phyloP scores from a whole-genome alignment of 2,329 filamentous ascomycete species.

The Neoarthrinium moseri region DNA sequence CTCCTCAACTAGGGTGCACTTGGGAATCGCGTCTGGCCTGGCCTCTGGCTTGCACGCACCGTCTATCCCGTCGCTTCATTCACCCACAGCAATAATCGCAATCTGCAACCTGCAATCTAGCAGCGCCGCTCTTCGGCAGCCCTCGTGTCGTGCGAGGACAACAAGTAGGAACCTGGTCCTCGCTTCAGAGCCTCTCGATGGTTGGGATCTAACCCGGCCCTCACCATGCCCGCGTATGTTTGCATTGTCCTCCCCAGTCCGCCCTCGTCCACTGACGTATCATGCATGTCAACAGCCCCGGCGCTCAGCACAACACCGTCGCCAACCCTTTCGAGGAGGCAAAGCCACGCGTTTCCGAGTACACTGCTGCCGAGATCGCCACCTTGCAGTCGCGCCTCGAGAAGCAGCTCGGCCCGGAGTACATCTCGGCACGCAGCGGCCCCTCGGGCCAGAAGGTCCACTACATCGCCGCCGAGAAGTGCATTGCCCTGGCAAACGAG shows the following conservation, averaged over 20 bases:
- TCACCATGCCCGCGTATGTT: slow-evolving; percentile 12
- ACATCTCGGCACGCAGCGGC: slow-evolving; percentile 83
- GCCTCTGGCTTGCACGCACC: too few relatives aligned
- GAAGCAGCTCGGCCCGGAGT: slow-evolving; percentile 93
- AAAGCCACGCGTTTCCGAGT: slow-evolving; percentile 69
- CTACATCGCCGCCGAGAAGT: slow-evolving; percentile 95
- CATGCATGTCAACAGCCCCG: slow-evolving; percentile 48
- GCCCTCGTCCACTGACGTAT: too few relatives aligned
- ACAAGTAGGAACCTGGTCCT: neutral
- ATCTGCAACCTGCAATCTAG: too few relatives aligned
- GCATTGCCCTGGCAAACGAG: slow-evolving; percentile 64
- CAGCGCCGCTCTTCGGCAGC: too few relatives aligned
- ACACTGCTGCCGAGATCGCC: slow-evolving; percentile 87
- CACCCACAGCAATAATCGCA: too few relatives aligned
- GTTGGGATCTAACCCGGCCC: neutral
- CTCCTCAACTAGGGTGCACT: neutral
- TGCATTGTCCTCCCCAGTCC: neutral
- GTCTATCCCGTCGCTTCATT: too few relatives aligned
- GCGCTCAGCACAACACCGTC: slow-evolving; percentile 64
- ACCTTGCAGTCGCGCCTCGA: slow-evolving; percentile 84
- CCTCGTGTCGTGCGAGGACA: too few relatives aligned
- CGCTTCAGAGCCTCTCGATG: neutral
- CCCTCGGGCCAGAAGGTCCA: slow-evolving; percentile 84
- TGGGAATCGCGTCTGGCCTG: too few relatives aligned
- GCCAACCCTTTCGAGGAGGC: slow-evolving; percentile 80